Evolutionary conservation across 108 stramenopile species (phyloP).

Genomic region (Heterococcus sp.): DNA sequence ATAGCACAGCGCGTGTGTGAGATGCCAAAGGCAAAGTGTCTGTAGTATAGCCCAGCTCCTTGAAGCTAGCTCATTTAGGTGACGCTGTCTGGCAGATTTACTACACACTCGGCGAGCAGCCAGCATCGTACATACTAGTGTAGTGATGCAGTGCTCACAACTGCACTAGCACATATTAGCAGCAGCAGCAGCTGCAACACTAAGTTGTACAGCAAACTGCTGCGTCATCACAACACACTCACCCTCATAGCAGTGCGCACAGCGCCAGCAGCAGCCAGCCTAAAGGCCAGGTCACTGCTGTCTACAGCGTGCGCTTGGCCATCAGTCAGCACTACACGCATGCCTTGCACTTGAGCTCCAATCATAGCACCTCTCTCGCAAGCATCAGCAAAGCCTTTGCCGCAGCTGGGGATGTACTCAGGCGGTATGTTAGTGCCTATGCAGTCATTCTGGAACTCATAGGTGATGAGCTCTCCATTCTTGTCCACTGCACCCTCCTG

Average conservation of each 20-base stretch:
- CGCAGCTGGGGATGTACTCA: constrained; percentile 89
- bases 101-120: not conserved
- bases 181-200: no score
- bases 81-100: not conserved
- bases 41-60: not conserved
- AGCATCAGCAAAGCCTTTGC: constrained; percentile 90
- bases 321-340: constrained; percentile 82
- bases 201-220: no score
- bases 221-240: no score
- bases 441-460: constrained; percentile 82
- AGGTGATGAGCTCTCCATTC: constrained; percentile 54
- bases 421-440: constrained; percentile 95
- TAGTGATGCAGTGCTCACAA: not conserved
- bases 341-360: constrained; percentile 80
- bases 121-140: not conserved
- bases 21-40: not conserved
- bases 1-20: no score
- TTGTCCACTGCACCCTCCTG: constrained; percentile 44
- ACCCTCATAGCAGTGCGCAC: constrained; percentile 81
- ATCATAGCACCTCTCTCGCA: constrained; percentile 82
- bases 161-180: not conserved
- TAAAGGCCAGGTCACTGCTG: constrained; percentile 96
- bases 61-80: not conserved
- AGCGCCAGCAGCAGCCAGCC: constrained; percentile 84
- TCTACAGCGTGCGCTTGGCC: constrained; percentile 95